phyloP scores from a whole-genome alignment of 768 basidiomycete genomes.

The Psilocybe cubensis region DNA sequence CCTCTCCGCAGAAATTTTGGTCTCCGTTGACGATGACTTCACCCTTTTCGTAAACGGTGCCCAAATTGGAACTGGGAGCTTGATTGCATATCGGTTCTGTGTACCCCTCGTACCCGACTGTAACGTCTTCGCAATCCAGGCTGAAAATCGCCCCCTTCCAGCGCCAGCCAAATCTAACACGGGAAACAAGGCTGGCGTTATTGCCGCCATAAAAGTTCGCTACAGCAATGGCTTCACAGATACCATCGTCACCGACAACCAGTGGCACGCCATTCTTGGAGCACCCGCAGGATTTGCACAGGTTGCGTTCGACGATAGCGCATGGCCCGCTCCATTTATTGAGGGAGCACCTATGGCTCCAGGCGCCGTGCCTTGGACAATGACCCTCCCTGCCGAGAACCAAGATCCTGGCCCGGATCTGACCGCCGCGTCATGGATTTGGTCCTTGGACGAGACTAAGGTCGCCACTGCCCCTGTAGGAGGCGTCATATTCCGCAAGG shows the following conservation, averaged over 20 bases:
- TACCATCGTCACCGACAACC: constrained; percentile 30
- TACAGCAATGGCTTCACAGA: constrained; percentile 33
- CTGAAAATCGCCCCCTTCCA: constrained; percentile 13
- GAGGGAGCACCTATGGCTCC: constrained; percentile 19
- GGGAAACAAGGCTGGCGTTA: constrained; percentile 20
- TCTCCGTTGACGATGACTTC: constrained; percentile 29
- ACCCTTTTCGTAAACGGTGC: constrained; percentile 34
- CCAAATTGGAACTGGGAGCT: constrained; percentile 24
- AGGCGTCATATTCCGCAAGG: constrained; percentile 31
- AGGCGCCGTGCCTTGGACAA: constrained; percentile 4
- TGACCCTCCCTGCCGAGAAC: not conserved
- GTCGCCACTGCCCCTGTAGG: constrained; percentile 24
- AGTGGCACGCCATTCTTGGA: constrained; percentile 28
- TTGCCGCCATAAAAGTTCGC: constrained; percentile 29
- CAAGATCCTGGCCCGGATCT: not conserved
- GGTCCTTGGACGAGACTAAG: constrained; percentile 30
- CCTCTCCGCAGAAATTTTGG: constrained; percentile 28
- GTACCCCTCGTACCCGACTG: constrained; percentile 25
- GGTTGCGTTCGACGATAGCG: constrained; percentile 29
- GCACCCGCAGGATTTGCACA: constrained; percentile 30
- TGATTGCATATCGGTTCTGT: constrained; percentile 27
- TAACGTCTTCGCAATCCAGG: constrained; percentile 35
- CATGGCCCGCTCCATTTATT: constrained; percentile 28
- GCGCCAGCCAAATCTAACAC: not conserved
- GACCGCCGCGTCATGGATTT: constrained; percentile 19